These are phyloP conservation scores for Metroxylon sagu DNA, from an alignment of 176 grass and related monocot species.

Conservation along the genomic window DNA sequence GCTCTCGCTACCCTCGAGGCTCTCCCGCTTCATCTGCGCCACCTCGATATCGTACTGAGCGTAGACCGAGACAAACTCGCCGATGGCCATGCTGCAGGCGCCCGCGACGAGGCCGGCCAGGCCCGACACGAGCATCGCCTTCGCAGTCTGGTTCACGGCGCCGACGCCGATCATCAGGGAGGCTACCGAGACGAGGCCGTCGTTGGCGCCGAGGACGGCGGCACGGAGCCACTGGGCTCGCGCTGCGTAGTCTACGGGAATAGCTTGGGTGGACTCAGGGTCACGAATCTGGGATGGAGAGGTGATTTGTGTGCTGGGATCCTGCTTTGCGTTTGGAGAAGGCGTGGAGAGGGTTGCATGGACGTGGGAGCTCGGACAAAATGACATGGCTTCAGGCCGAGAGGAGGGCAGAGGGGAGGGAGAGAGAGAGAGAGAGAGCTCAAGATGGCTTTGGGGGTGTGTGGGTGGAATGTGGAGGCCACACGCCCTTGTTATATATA, in stretches of 20 bases:
- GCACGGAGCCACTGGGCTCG: conserved; percentile 97
- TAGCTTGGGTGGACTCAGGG: neutral
- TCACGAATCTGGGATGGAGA: neutral
- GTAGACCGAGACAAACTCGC: conserved; percentile 89
- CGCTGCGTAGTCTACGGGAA: conserved; percentile 49
- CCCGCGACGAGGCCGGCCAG: conserved; percentile 75
- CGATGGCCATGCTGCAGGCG: conserved; percentile 97
- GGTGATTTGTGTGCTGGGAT: neutral
- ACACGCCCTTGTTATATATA: no score
- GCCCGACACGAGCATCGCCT: conserved; percentile 72
- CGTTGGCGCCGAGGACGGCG: conserved; percentile 84
- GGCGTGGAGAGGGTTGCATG: conserved; percentile 12
- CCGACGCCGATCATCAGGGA: conserved; percentile 88
- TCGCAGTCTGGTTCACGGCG: conserved; percentile 34
- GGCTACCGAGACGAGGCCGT: conserved; percentile 85
- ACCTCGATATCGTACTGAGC: conserved; percentile 87
- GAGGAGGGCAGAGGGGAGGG: no score
- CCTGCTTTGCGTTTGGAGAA: neutral
- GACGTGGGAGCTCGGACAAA: conserved; percentile 29
- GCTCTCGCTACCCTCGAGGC: neutral
- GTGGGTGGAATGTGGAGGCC: no score
- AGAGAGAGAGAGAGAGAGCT: no score
- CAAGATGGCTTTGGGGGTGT: no score
- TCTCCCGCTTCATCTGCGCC: conserved; percentile 23
- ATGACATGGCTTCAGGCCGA: conserved; percentile 27